These are phyloP conservation scores for Suillus fuscotomentosus DNA, from an alignment of 768 basidiomycete species.

Conservation along the genomic window DNA sequence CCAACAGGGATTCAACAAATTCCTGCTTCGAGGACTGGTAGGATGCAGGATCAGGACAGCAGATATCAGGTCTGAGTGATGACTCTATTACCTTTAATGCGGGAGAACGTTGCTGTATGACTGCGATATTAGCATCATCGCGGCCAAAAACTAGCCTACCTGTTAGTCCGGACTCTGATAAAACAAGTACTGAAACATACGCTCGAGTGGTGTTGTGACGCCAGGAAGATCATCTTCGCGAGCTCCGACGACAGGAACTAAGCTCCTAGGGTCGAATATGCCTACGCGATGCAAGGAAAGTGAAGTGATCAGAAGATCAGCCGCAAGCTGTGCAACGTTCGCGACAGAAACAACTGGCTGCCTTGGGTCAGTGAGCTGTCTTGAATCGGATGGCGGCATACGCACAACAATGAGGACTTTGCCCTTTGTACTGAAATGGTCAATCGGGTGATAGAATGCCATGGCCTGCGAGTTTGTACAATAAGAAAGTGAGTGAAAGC, in stretches of 20 bases:
- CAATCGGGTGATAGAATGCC: conserved; percentile 30
- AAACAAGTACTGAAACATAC: conserved; percentile 40
- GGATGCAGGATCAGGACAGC: background rate
- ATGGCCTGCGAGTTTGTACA: conserved; percentile 10
- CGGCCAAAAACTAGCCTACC: conserved; percentile 61
- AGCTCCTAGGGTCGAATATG: conserved; percentile 56
- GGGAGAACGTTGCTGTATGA: conserved; percentile 81
- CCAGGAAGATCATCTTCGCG: conserved; percentile 60
- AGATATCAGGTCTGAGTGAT: background rate
- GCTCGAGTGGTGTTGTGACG: conserved; percentile 73
- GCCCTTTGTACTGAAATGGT: conserved; percentile 26
- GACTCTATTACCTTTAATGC: conserved; percentile 58
- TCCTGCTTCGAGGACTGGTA: conserved; percentile 63
- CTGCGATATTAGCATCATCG: conserved; percentile 44
- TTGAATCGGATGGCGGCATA: background rate
- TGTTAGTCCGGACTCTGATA: conserved; percentile 4
- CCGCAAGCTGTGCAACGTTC: conserved; percentile 78
- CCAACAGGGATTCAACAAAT: conserved; percentile 55
- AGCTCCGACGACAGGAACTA: conserved; percentile 73
- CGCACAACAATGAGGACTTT: conserved; percentile 30
- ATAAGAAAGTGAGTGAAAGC: background rate
- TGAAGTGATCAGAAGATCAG: conserved; percentile 70
- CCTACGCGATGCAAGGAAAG: conserved; percentile 61
- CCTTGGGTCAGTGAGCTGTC: conserved; percentile 14
- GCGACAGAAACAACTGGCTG: conserved; percentile 78